A percentile compares a stretch with the other conserved stretches of the same genome.
phyloP scores from a whole-genome alignment of 495 filamentous ascomycete species.

The Neurospora tetraspora region DNA sequence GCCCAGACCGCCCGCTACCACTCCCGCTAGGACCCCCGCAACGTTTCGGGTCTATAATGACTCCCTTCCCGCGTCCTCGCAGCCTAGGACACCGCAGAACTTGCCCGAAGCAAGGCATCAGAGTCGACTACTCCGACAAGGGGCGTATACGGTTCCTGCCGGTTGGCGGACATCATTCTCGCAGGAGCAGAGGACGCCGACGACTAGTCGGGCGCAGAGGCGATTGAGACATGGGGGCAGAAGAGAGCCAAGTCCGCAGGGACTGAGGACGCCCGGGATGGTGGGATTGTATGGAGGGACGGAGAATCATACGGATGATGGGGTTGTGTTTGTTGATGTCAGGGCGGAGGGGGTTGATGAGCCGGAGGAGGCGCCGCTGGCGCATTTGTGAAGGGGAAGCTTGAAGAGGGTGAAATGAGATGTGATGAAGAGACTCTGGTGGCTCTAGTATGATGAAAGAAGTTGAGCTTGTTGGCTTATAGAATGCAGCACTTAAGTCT shows the following conservation, averaged over 20 bases:
- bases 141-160: conserved; percentile 36
- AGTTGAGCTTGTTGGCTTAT: background rate
- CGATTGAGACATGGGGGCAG: conserved; percentile 6
- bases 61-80: conserved; percentile 33
- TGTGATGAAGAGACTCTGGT: background rate
- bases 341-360: background rate
- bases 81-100: conserved; percentile 47
- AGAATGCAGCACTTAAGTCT: too few relatives aligned
- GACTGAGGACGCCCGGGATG: conserved; percentile 29
- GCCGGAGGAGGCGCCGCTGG: background rate
- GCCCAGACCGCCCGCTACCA: background rate
- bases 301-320: conserved; percentile 35
- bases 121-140: conserved; percentile 27
- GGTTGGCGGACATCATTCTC: conserved; percentile 8
- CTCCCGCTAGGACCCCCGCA: background rate
- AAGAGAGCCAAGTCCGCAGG: conserved; percentile 21
- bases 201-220: conserved; percentile 1
- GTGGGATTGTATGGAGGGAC: conserved; percentile 34
- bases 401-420: background rate
- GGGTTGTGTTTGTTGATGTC: conserved; percentile 24
- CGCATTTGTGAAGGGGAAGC: background rate
- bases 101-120: conserved; percentile 42
- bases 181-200: conserved; percentile 6
- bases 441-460: background rate
- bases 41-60: conserved; percentile 41